Evolutionary conservation across 2,329 filamentous ascomycete species (phyloP), one percentile per base, ranked within the genome.

Genomic region (Teratosphaeria destructans): DNA sequence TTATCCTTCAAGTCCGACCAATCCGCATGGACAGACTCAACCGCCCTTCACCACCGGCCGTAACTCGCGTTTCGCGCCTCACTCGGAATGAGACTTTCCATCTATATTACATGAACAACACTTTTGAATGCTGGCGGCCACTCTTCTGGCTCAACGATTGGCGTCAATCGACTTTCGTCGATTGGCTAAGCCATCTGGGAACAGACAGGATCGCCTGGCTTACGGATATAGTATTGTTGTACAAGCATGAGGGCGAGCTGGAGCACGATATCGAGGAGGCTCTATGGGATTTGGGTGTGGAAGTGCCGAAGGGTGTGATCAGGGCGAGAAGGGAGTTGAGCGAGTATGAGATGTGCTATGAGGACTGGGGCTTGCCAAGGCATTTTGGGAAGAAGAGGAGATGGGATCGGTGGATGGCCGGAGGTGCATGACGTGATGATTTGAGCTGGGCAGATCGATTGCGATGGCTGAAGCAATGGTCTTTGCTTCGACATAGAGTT

Each of bases 111-210:
- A 47, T 64, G 29, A 52, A 59, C 56, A 67, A 65, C 58, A 55
- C 60, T 14, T 68, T 65, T 54, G 67, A 68, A 52, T 64, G 62
- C 55, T 68, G 67, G 67, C 60, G 66, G 26, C 67, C 67, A 12
- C 56, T 65, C 6, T 66, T 64, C 57, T 64, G 66, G 65, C 49
- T 59, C 19, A 58, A 62, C 6, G 64, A 66, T 55, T 66, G 67
- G 64, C 60, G 55, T 23, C 54, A 61, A 14, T 65, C 63, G 57
- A 67, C 63, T 3, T 59, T 67, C 56, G 61, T 69, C 29, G 61
- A 63, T 57, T 68, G 66, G 66, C 57, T 68, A 16, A 52, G 32
- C 19, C 58, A 57, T n/a, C 62, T 68, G 35, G 62, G 63, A 7
- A 58, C 59, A n/a, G 53, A 56, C 26, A 60, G 61, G 37, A 63